Base-by-base conservation (phyloP, 345 rosid species). In the Noccaea bulbosa region DNA sequence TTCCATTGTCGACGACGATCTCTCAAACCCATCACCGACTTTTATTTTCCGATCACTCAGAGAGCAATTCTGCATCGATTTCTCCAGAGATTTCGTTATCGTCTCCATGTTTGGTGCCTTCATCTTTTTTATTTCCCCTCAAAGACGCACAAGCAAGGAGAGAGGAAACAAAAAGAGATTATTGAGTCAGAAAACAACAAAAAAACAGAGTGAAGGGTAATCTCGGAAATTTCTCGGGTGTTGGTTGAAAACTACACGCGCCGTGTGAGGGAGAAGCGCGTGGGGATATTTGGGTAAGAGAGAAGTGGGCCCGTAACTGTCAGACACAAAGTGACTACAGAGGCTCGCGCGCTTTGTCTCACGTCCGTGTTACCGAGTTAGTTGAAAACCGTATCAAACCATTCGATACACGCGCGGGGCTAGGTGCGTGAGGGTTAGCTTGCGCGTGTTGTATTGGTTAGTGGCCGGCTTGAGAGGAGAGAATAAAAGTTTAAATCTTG, bases 21-120 rank as follows among this genome's bases (percentile, higher is more conserved):
- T 73, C 5, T 37, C 71, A 10, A 70, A 61, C 11, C 69, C 53
- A 17, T 79, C 62, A 34, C 59, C 70, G 47, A 60, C 56, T 32
- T 78, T 73, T 34, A 71, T 74, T 65, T 58, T 77, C 63, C 73
- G 88, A 70, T 76, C 75, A 64, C 8, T 56, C 9, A 94, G 76
- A 14, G 96, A 89, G 65, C 79, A 87, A 84, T 86, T 89, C 46
- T 81, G 84, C 37, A 93, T 77, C 57, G 97, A 91, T 75, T 84
- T 78, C 81, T 90, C 94, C 7, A 93, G 70, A 22, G 96, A 86
- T 22, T 82, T 90, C 4, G 95, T 82, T 59, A 89, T 82, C 55
- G 88, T 67, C 12, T 83, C 87, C 91, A 91, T 86, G 87, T 85
- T 85, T 4, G 86, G 88, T 62, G 88, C 81, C 72, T 82, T 83